These are phyloP conservation scores for Neurospora sp. DNA, from an alignment of 495 filamentous ascomycete genomes.

Conservation along the genomic window DNA sequence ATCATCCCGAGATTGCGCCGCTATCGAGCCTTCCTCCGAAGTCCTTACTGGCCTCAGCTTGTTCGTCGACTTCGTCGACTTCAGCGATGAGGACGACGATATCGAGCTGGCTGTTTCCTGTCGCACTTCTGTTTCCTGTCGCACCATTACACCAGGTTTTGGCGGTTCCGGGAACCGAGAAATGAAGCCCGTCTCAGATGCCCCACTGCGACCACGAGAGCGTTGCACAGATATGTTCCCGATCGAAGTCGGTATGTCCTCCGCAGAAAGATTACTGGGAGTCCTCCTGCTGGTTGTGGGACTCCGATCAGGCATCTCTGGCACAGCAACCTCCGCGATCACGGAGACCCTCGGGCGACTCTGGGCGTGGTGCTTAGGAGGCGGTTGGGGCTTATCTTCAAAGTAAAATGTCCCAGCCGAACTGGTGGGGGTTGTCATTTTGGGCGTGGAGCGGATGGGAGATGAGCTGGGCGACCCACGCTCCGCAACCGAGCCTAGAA, in stretches of 20 bases:
- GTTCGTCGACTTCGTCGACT: conserved; percentile 29
- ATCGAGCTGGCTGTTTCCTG: conserved; percentile 15
- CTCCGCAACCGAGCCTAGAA: conserved; percentile 4
- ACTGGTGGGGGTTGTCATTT: conserved; percentile 21
- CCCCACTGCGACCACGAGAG: conserved; percentile 7
- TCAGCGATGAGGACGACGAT: conserved; percentile 29
- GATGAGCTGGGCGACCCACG: conserved; percentile 10
- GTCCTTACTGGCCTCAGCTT: conserved; percentile 38
- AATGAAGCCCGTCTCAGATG: conserved; percentile 4
- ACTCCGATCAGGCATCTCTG: conserved; percentile 26
- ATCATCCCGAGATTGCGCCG: conserved; percentile 23
- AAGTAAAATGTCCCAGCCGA: conserved; percentile 15
- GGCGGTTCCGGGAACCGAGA: conserved; percentile 9
- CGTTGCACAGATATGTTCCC: conserved; percentile 24
- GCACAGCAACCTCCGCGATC: background rate
- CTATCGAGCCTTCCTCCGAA: conserved; percentile 38
- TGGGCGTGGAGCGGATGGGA: conserved; percentile 18
- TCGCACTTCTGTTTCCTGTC: conserved; percentile 2
- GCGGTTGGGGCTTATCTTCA: conserved; percentile 20
- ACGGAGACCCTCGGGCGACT: background rate
- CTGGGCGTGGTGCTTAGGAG: conserved; percentile 12
- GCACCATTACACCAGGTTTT: background rate
- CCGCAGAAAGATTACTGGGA: conserved; percentile 11
- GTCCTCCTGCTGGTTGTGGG: conserved; percentile 15
- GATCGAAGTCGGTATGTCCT: conserved; percentile 20